Evolutionary conservation across 2,329 filamentous ascomycete genomes (phyloP).

Genomic region (Fusarium ambrosium): DNA sequence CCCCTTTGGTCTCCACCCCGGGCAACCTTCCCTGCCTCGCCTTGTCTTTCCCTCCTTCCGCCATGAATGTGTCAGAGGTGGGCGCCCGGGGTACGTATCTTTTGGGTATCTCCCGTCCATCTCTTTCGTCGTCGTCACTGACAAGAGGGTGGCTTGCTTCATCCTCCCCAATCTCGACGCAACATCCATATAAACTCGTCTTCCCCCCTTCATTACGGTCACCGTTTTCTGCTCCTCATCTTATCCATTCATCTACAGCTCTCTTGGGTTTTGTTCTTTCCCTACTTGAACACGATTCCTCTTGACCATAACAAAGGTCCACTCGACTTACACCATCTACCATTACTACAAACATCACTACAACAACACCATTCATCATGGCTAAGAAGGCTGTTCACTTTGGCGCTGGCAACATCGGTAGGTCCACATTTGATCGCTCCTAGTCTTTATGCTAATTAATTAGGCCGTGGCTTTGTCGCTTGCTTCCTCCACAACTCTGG

Average conservation of each 20-base stretch:
- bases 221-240: slow-evolving; percentile 34
- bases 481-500: slow-evolving; percentile 95
- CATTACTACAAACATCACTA: slow-evolving; percentile 25
- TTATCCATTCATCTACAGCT: background rate
- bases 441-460: slow-evolving; percentile 21
- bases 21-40: slow-evolving; percentile 11
- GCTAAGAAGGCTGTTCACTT: slow-evolving; percentile 83
- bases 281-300: background rate
- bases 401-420: slow-evolving; percentile 86
- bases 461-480: slow-evolving; percentile 83
- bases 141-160: slow-evolving; percentile 24
- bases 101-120: slow-evolving; percentile 17
- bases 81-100: slow-evolving; percentile 27
- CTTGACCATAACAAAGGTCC: background rate
- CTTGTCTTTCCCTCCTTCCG: slow-evolving; percentile 5
- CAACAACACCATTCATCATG: slow-evolving; percentile 53
- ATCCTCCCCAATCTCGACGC: slow-evolving; percentile 6
- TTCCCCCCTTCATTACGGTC: slow-evolving; percentile 31
- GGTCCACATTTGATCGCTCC: slow-evolving; percentile 31
- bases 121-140: slow-evolving; percentile 24
- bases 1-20: slow-evolving; percentile 18
- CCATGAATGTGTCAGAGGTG: slow-evolving; percentile 2
- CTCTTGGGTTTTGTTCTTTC: background rate
- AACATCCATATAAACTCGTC: slow-evolving; percentile 42
- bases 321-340: slow-evolving; percentile 29